Base-by-base conservation (phyloP, 768 basidiomycete species). In the Lentinula lateritia region DNA sequence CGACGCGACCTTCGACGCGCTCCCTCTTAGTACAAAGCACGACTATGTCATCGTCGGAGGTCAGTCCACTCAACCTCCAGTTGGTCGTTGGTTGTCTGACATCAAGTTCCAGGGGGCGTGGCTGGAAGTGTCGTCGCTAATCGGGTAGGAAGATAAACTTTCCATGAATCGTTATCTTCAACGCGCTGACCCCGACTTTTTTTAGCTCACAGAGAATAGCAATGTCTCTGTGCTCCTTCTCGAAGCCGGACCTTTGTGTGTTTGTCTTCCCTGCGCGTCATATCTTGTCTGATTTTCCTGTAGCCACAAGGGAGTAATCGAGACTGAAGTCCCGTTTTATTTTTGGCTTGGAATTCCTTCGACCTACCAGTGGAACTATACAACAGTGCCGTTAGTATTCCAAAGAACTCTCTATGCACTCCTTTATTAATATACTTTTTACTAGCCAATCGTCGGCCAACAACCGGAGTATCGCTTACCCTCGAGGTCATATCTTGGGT, bases 31-130 rank as follows among this genome's bases (percentile, higher is more conserved):
- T 10, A 35, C 32, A 38, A 55, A 28, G 20, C 73, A 70, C 61
- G 73, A 73, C 66, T 74, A 69, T 54, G 61, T 74, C 42, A 62
- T 73, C 41, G 63, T 74, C 57, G 73, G 72, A 65, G 72, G 72
- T 70, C 42, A 41, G 70, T 38, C 18, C 32, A 5, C 6, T 13
- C 9, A 41, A 28, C 45, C 28, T 15, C 61, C 28, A 64, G 15
- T 61, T n/a, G 13, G 16, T 41, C 35, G 2, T 38, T 7, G 42
- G 16, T 23, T 42, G 34, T 28, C 7, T 39, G 18, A 45, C 43
- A n/a, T 45, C 16, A n/a, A 45, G 43, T n/a, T 15, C 15, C 28
- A 65, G 60, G 61, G 71, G 78, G 74, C 39, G 62, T 65, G 52
- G 68, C 70, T 38, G 70, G 71, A 52, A 68, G 65, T 57, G 71